Percentiles rank a stretch among this genome's conserved stretches.
Conservation (phyloP, 345 rosid species). For the Turritis glabra region DNA sequence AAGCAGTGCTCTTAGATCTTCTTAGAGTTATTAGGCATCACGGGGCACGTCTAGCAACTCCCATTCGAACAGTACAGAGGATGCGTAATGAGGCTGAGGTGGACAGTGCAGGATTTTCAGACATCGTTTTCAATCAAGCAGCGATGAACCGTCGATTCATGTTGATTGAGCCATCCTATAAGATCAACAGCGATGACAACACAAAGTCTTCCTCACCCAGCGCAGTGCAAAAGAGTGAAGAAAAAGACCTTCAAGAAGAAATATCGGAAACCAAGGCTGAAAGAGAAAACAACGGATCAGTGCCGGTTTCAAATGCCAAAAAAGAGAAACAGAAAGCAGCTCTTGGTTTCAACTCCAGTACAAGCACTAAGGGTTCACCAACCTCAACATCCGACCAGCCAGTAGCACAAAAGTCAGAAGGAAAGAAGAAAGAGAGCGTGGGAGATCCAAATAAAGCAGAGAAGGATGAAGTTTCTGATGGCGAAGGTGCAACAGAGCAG, state of each 20-base stretch:
- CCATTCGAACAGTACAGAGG: constrained; percentile 86
- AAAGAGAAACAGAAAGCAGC: constrained; percentile 38
- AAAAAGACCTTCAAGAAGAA: constrained; percentile 53
- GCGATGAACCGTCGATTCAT: constrained; percentile 57
- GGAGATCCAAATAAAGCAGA: constrained; percentile 35
- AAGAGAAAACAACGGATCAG: constrained; percentile 38
- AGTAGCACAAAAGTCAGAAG: constrained; percentile 34
- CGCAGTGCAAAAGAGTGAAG: constrained; percentile 45
- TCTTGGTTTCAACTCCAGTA: constrained; percentile 31
- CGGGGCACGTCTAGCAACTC: constrained; percentile 87
- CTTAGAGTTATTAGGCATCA: constrained; percentile 88
- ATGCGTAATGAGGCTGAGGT: constrained; percentile 67
- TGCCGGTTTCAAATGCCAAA: constrained; percentile 35
- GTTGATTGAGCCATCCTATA: constrained; percentile 77
- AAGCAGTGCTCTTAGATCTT: constrained; percentile 87
- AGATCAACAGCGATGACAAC: constrained; percentile 62
- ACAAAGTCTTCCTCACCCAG: constrained; percentile 51
- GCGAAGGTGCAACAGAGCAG: constrained; percentile 17
- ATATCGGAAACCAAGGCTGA: constrained; percentile 30
- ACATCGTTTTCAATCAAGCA: constrained; percentile 53
- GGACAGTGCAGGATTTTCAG: constrained; percentile 69
- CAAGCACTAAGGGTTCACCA: constrained; percentile 13
- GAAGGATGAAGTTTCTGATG: constrained; percentile 30
- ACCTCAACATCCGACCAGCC: constrained; percentile 6
- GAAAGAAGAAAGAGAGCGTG: constrained; percentile 31